phyloP scores from a whole-genome alignment of 108 stramenopile genomes.

The Aurantiochytrium sp. region DNA sequence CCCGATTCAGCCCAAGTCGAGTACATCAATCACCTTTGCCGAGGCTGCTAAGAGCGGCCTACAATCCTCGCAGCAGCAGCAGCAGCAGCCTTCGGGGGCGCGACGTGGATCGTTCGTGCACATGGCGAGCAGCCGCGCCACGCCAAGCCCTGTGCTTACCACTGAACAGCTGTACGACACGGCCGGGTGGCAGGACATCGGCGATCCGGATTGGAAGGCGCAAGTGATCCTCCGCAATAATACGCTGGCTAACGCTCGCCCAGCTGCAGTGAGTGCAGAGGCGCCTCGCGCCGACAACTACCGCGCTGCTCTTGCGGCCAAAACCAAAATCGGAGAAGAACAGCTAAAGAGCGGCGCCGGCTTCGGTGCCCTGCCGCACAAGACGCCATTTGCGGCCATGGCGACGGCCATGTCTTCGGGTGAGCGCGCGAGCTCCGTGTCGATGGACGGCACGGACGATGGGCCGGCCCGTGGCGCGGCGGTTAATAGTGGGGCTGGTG shows the following conservation, averaged over 20 bases:
- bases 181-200: slow-evolving; percentile 12
- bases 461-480: neutral
- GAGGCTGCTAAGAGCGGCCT: neutral
- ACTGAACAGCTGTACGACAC: slow-evolving; percentile 13
- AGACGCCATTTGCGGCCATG: slow-evolving; percentile 15
- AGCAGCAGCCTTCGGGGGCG: neutral
- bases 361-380: neutral
- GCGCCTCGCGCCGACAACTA: neutral
- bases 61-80: neutral
- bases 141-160: neutral
- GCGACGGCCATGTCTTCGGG: slow-evolving; percentile 15
- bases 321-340: neutral
- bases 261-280: neutral
- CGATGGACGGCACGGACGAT: neutral
- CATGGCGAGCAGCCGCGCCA: neutral
- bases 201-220: neutral
- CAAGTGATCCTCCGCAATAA: neutral
- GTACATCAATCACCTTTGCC: neutral
- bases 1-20: neutral
- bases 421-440: neutral
- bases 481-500: neutral
- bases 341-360: neutral
- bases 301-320: neutral
- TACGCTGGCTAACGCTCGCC: neutral
- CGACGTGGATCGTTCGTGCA: neutral